phyloP scores from a whole-genome alignment of 2,329 filamentous ascomycete genomes.

The Fusarium sterilihyphosum region DNA sequence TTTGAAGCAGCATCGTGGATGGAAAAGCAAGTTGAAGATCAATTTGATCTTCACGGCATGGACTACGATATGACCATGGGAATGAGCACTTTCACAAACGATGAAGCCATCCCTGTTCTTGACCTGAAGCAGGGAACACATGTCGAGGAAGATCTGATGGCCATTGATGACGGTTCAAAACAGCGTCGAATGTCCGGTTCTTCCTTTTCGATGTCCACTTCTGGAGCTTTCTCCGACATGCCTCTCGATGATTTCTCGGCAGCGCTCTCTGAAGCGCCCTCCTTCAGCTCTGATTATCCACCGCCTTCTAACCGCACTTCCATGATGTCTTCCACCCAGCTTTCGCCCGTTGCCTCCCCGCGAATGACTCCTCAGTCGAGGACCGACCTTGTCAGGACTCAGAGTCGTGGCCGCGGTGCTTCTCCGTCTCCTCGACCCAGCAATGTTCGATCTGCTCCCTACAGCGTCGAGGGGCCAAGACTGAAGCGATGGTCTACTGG shows the following conservation, averaged over 20 bases:
- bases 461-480: constrained; percentile 72
- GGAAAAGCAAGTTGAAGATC: constrained; percentile 67
- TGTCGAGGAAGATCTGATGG: constrained; percentile 60
- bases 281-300: constrained; percentile 74
- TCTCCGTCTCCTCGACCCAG: constrained; percentile 77
- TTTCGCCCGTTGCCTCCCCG: constrained; percentile 79
- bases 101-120: constrained; percentile 70
- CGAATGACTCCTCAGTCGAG: constrained; percentile 70
- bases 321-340: constrained; percentile 74
- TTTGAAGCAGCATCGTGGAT: constrained; percentile 52
- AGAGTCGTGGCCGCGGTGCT: constrained; percentile 72
- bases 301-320: constrained; percentile 74
- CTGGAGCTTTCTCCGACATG: constrained; percentile 72
- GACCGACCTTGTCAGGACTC: constrained; percentile 69
- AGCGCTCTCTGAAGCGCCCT: constrained; percentile 72
- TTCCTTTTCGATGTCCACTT: constrained; percentile 77
- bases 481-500: constrained; percentile 83
- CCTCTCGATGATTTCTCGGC: constrained; percentile 77
- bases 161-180: constrained; percentile 63
- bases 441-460: constrained; percentile 72
- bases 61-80: constrained; percentile 67
- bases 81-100: constrained; percentile 70
- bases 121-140: constrained; percentile 65
- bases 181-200: constrained; percentile 75
- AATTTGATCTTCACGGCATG: constrained; percentile 63